Evolutionary conservation across 1,139 yeast genomes (phyloP), one percentile per base, ranked within the genome.

Genomic region (Protomyces lactucae-debilis): DNA sequence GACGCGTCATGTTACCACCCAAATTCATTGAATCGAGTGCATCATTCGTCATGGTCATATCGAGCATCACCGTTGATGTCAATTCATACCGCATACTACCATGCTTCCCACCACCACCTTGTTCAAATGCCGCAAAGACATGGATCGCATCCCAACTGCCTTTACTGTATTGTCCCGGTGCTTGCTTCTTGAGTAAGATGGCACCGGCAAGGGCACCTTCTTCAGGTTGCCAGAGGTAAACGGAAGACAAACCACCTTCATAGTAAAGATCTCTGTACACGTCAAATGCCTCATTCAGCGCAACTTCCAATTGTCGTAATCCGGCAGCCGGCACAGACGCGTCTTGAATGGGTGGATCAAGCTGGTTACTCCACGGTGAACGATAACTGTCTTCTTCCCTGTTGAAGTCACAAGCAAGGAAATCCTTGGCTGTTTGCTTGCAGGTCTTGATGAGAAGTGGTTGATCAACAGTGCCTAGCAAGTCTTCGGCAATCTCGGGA

Each of bases 131-230:
- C 75, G 93, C 98, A 71, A 93, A 83, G 28, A 93, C 98, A 74
- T 93, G 98, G 69, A 91, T 87, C 61, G 93, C 85, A 75, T 92
- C 96, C 98, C 98, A 92, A 63, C 82, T 81, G 16, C 92, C 91
- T 70, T 71, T 52, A 68, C 54, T 54, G 21, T 5, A 8, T n/a
- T 23, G 16, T 9, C 18, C 14, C 32, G 54, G 36, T 12, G 55
- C 79, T 65, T 82, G 80, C 76, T 93, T 93, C 77, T 92, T 89
- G 73, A 93, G 81, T 68, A 93, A 79, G 14, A 86, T 92, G 8
- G 91, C 97, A 10, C 99, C 99, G 1, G 97, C 97, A 78, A 93
- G 90, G 25, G 48, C 48, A 2, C 82, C 82, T 64, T 79, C 79
- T 46, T 73, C 75, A 40, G 85, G 82, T 71, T 89, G 96, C 99